A percentile compares a stretch with the other conserved stretches of the same genome.
Conservation (phyloP, 768 basidiomycete species). For the Tephrocybe rancida region DNA sequence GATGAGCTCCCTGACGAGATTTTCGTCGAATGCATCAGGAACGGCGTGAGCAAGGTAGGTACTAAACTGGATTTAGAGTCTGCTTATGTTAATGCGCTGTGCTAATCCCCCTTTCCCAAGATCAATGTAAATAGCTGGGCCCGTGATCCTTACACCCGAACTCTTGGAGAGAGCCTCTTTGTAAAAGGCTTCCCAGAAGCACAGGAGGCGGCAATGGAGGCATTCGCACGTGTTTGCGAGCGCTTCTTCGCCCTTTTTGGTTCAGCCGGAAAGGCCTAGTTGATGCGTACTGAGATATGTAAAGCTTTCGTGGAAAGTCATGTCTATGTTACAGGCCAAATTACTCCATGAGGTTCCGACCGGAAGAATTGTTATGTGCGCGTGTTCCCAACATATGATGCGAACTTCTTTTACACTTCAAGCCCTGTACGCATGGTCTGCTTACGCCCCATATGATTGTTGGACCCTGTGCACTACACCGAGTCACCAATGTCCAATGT, state of each 20-base stretch:
- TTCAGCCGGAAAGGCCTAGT: slow-evolving; percentile 39
- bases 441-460: neutral
- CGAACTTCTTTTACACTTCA: no score
- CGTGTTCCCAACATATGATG: neutral
- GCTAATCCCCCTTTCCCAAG: slow-evolving; percentile 18
- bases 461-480: neutral
- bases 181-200: slow-evolving; percentile 46
- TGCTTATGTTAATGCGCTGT: no score
- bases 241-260: slow-evolving; percentile 43
- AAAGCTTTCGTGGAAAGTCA: neutral
- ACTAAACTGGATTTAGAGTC: no score
- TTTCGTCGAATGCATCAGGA: slow-evolving; percentile 46
- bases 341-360: no score
- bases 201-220: slow-evolving; percentile 45
- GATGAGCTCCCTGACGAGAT: slow-evolving; percentile 45
- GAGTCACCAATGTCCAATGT: slow-evolving; percentile 27
- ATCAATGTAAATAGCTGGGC: slow-evolving; percentile 52
- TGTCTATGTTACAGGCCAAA: neutral
- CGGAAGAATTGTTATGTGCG: neutral
- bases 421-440: no score
- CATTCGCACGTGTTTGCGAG: slow-evolving; percentile 40
- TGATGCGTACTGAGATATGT: neutral
- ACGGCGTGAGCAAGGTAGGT: slow-evolving; percentile 44
- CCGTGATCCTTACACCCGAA: slow-evolving; percentile 43
- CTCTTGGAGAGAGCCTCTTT: slow-evolving; percentile 31